Base-by-base conservation (phyloP, 768 basidiomycete genomes). In the Imleria badia region DNA sequence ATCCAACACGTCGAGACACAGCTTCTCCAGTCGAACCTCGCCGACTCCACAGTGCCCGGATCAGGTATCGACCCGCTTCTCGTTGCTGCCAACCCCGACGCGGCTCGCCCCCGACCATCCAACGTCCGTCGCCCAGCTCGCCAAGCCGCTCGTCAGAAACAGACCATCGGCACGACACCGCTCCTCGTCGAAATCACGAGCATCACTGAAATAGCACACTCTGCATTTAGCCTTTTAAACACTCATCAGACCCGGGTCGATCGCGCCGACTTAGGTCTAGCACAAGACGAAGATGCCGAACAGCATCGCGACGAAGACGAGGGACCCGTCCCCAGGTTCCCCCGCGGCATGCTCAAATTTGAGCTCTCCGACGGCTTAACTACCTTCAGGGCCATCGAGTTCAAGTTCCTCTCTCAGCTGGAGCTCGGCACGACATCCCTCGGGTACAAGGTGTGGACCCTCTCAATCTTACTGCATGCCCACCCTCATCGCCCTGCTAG, bases 181-280 rank as follows among this genome's bases (percentile, higher is more conserved):
- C 71, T 90, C 31, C 81, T 92, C 35, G 86, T 94, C 11, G 87
- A 97, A 63, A 80, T 97, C 26, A 71, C 75, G 17, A 77, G 81
- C 14, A 80, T 96, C n/a, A 90, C 84, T 17, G 95, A 98, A 52
- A 86, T 97, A 20, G 91, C 87, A 0, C 74, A 81, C 41, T 93
- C 93, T 60, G 95, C 94, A 1, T 90, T 92, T 64, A 83, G 76
- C 48, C 77, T 97, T 17, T 79, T 87, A 55, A 89, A 89, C 60
- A 79, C 82, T 22, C 79, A 87, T 20, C 77, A 83, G 49, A 82
- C 84, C 13, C 78, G 91, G 33, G 73, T 81, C 50, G 81, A 84
- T 44, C 79, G 83, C 9, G 86, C 74, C 17, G 81, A 81, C 51
- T 66, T 79, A 30, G 76, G 75, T 35, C 51, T 70, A 11, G 66